Evolutionary conservation across 768 basidiomycete species (phyloP).

Genomic region (Favolaschia claudopus): DNA sequence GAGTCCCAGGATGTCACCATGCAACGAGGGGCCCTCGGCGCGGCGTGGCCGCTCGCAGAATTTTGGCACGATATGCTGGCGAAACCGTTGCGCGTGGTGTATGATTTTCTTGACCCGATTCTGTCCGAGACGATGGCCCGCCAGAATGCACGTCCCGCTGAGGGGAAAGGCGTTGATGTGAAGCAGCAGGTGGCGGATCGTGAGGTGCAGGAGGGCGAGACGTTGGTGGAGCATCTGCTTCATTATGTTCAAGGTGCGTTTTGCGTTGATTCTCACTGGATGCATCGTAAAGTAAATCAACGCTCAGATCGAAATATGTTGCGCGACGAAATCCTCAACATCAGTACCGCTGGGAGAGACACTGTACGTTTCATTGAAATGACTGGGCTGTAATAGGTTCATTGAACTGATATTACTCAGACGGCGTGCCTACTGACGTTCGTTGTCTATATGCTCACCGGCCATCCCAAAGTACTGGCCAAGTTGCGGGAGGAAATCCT

Average conservation of each 20-base stretch:
- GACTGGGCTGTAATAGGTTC: too few relatives aligned
- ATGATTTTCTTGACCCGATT: constrained; percentile 62
- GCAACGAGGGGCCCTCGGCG: constrained; percentile 48
- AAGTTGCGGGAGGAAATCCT: constrained; percentile 62
- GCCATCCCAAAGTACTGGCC: constrained; percentile 53
- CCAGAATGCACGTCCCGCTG: constrained; percentile 33
- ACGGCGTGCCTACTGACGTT: constrained; percentile 61
- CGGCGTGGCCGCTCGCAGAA: constrained; percentile 60
- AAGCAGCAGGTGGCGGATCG: constrained; percentile 36
- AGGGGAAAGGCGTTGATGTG: background rate
- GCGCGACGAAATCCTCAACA: constrained; percentile 54
- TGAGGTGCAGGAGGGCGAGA: constrained; percentile 51
- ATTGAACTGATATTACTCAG: constrained; percentile 26
- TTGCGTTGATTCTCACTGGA: background rate
- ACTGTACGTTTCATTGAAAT: constrained; percentile 36
- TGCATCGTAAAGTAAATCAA: background rate
- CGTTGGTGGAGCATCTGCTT: constrained; percentile 59
- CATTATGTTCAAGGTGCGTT: constrained; percentile 57
- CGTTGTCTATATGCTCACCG: constrained; percentile 60
- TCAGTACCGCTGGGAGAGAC: constrained; percentile 54
- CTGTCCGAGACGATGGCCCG: constrained; percentile 52
- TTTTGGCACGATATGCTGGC: constrained; percentile 57
- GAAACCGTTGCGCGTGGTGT: constrained; percentile 53
- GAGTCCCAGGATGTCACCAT: constrained; percentile 52
- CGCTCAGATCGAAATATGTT: constrained; percentile 48